A percentile compares a stretch with the other conserved stretches of the same genome.
Conservation (phyloP, 805 yeast species). For the Candida maesae region DNA sequence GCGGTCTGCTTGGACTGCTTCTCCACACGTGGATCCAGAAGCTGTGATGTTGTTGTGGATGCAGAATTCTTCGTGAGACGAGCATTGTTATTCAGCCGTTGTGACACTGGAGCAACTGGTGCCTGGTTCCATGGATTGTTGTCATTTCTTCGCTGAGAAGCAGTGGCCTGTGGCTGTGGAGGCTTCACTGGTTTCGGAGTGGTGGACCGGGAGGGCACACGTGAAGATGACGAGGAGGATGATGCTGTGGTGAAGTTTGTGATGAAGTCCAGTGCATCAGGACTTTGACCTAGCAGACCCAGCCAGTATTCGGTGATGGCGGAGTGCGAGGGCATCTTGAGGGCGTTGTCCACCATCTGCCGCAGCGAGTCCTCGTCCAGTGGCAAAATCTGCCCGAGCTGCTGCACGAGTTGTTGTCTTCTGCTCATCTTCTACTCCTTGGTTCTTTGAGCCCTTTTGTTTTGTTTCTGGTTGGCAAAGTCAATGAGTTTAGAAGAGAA, state of each 20-base stretch:
- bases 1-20: conserved; percentile 28
- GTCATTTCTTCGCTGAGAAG: conserved; percentile 2
- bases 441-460: too few species aligned
- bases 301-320: conserved; percentile 50
- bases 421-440: not conserved
- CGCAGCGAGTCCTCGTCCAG: conserved; percentile 52
- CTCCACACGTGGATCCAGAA: conserved; percentile 39
- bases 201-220: conserved; percentile 3
- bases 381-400: conserved; percentile 41
- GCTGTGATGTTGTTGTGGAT: conserved; percentile 43
- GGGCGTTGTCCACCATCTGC: conserved; percentile 54
- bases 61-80: conserved; percentile 23
- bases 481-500: not conserved
- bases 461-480: not conserved
- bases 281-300: conserved; percentile 55
- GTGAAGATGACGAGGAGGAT: not conserved
- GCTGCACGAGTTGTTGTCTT: conserved; percentile 9
- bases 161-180: not conserved
- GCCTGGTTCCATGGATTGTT: conserved; percentile 19
- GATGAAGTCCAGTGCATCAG: conserved; percentile 46
- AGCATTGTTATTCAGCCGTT: conserved; percentile 3
- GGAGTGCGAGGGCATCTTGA: conserved; percentile 41
- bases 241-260: conserved; percentile 35
- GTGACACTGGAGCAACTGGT: not conserved
- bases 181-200: conserved; percentile 4